Evolutionary conservation across 345 rosid species (phyloP).

Genomic region (Lepidium aucheri): DNA sequence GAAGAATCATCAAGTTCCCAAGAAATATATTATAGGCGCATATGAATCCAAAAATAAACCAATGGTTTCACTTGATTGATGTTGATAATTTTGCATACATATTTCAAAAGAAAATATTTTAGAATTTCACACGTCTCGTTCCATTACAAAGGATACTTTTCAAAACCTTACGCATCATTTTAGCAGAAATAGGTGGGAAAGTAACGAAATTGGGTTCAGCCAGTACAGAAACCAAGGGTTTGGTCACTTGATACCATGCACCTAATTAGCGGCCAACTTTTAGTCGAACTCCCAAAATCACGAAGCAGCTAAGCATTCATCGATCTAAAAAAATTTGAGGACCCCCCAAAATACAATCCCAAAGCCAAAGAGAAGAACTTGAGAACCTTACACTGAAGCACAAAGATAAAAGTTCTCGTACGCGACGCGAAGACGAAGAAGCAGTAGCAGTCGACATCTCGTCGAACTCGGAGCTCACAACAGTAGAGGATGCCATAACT

Average conservation of each 20-base stretch:
- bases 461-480: constrained; percentile 10
- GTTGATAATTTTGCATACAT: not conserved
- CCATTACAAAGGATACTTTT: not conserved
- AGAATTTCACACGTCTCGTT: not conserved
- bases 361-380: not conserved
- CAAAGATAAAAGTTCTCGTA: constrained; percentile 36
- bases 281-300: not conserved
- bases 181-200: not conserved
- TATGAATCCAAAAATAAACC: too few relatives aligned
- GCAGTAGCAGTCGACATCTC: constrained; percentile 17
- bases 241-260: not conserved
- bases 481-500: constrained; percentile 15
- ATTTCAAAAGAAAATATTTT: not conserved
- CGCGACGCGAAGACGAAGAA: constrained; percentile 26
- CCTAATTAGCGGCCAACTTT: not conserved
- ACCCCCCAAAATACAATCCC: not conserved
- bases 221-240: not conserved
- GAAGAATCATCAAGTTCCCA: not conserved
- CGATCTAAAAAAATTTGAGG: too few relatives aligned
- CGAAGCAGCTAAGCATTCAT: not conserved
- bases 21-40: not conserved
- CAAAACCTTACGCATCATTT: not conserved
- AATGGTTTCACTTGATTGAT: too few relatives aligned
- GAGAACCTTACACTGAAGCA: constrained; percentile 36
- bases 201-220: not conserved